Percentiles rank a stretch among this genome's conserved stretches.
phyloP scores from a whole-genome alignment of 2,329 filamentous ascomycete genomes.

The Cercospora janseana region DNA sequence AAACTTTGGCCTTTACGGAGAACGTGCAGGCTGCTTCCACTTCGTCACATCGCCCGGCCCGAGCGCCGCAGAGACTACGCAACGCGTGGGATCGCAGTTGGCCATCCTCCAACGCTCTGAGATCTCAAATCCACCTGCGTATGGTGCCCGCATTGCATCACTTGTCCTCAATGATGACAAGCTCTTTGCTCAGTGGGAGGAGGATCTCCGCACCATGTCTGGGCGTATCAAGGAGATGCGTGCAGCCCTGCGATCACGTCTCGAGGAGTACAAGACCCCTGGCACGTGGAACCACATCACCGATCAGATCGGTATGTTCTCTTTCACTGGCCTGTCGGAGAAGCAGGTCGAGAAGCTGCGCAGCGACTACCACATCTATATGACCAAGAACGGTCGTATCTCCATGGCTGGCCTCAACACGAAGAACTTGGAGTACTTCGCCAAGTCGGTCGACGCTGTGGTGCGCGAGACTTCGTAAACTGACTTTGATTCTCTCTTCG shows the following conservation, averaged over 20 bases:
- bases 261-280: constrained; percentile 82
- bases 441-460: constrained; percentile 81
- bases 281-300: constrained; percentile 97
- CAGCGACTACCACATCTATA: constrained; percentile 73
- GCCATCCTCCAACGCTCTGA: constrained; percentile 94
- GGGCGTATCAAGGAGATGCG: constrained; percentile 94
- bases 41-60: constrained; percentile 72
- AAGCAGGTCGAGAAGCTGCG: constrained; percentile 69
- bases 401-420: constrained; percentile 98
- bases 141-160: constrained; percentile 85
- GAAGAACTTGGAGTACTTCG: constrained; percentile 88
- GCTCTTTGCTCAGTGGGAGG: constrained; percentile 89
- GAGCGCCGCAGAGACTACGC: constrained; percentile 60
- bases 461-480: constrained; percentile 56
- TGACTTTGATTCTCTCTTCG: neutral
- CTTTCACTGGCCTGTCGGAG: constrained; percentile 78
- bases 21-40: constrained; percentile 95
- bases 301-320: constrained; percentile 99
- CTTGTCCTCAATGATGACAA: constrained; percentile 76
- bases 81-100: constrained; percentile 78
- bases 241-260: constrained; percentile 68
- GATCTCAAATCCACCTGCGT: constrained; percentile 94
- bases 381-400: constrained; percentile 97
- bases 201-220: constrained; percentile 88
- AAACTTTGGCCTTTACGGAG: constrained; percentile 81